These are phyloP conservation scores for Ambrosiella beaveri DNA, from an alignment of 2,329 filamentous ascomycete genomes.

Conservation along the genomic window DNA sequence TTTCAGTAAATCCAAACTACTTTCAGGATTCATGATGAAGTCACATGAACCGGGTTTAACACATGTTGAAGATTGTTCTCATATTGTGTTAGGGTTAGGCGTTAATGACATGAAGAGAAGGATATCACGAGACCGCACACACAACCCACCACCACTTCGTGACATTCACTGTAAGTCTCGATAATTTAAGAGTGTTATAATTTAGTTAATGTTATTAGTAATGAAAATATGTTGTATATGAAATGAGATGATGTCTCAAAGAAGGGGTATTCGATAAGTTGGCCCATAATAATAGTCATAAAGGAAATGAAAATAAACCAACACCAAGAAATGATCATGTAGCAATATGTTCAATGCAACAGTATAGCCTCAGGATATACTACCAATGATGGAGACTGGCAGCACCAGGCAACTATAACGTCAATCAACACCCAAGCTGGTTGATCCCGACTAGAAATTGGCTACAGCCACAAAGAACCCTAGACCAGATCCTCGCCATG, in stretches of 20 bases:
- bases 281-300: not conserved
- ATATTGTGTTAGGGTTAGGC: too few relatives aligned
- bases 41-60: too few relatives aligned
- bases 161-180: not conserved
- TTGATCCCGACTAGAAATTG: not conserved
- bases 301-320: not conserved
- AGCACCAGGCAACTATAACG: not conserved
- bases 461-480: not conserved
- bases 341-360: not conserved
- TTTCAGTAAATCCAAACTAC: too few relatives aligned
- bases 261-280: not conserved
- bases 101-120: too few relatives aligned
- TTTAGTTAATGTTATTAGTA: not conserved
- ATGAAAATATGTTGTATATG: not conserved
- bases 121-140: not conserved
- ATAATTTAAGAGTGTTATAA: not conserved
- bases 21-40: too few relatives aligned
- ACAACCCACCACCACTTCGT: too few relatives aligned
- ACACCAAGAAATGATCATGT: not conserved
- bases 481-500: not conserved
- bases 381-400: not conserved
- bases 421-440: not conserved
- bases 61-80: too few relatives aligned
- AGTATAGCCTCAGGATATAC: not conserved
- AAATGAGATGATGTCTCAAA: not conserved